Base-by-base conservation (phyloP, 2,329 filamentous ascomycete genomes). In the Fusarium dlaminii region DNA sequence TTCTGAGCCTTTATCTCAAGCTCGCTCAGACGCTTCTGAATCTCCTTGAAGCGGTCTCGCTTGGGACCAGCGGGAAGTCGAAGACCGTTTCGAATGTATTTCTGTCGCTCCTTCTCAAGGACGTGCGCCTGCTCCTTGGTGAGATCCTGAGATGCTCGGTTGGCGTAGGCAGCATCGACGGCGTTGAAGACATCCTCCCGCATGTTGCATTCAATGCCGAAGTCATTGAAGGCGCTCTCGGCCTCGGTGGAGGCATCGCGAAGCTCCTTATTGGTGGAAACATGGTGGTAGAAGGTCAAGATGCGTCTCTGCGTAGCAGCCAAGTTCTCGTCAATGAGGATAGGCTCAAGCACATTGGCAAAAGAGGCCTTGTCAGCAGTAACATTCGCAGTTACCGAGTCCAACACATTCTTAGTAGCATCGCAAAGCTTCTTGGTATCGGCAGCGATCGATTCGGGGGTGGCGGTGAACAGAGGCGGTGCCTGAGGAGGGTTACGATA, bases 1-100 rank as follows among this genome's bases (percentile, higher is more conserved):
- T 94, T 95, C 79, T 93, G 90, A 82, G 94, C 94, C 64, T 90
- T 87, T 68, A 95, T 95, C 78, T 89, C 87, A 75, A 96, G 88
- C 80, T 92, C 89, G 74, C 91, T 93, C 63, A 96, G 85, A 18
- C 93, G 86, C 87, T 94, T 94, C 88, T 94, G 94, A 83, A 96
- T 95, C 82, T 92, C 92, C 86, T 95, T 96, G 88, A 96, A 96
- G 49, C 93, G 89, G 76, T 95, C 93, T 70, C 93, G 85, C 84
- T 94, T 86, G 9, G 88, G 85, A 3, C 93, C 93, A 30, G 89
- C 89, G 4, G 93, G 91, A 56, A 96, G 85, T 8, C 90, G 90
- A 52, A 96, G 84, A 20, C 94, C 94, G 81, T 94, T 95, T 61
- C 90, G 88, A 77, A 96, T 91, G 82, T 93, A 96, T 72, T 87